These are phyloP conservation scores for Oryza officinalis DNA, from an alignment of 176 grass and related monocot species.

Conservation along the genomic window DNA sequence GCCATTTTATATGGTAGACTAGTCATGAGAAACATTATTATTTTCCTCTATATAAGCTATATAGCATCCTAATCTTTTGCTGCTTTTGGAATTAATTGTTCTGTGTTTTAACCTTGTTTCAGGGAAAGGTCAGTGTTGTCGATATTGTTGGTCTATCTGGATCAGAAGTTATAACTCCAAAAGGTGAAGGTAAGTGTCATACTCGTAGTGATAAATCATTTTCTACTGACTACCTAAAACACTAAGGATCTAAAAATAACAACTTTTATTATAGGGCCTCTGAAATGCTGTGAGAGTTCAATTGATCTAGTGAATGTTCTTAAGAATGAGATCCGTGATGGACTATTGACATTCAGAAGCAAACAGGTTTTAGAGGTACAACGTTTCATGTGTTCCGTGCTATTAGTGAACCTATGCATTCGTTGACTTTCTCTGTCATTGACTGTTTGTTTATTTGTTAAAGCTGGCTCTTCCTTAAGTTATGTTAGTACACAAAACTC, in stretches of 20 bases:
- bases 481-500: background rate
- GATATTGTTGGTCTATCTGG: slow-evolving; percentile 67
- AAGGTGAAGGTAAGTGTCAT: slow-evolving; percentile 61
- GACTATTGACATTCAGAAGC: slow-evolving; percentile 69
- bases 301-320: slow-evolving; percentile 68
- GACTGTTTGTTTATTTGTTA: background rate
- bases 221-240: background rate
- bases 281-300: slow-evolving; percentile 77
- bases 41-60: background rate
- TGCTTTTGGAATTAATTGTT: background rate
- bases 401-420: background rate
- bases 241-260: slow-evolving; percentile 25
- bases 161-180: slow-evolving; percentile 54
- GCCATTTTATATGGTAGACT: background rate
- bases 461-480: background rate
- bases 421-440: background rate
- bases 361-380: slow-evolving; percentile 80
- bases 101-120: slow-evolving; percentile 22
- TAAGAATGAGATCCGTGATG: slow-evolving; percentile 87
- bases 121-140: slow-evolving; percentile 74
- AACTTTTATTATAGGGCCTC: slow-evolving; percentile 47
- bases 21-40: too few species aligned
- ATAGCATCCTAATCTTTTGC: background rate
- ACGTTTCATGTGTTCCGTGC: background rate
- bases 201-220: background rate